Conservation (phyloP, 1,139 yeast genomes). For the Meyerozyma guilliermondii region DNA sequence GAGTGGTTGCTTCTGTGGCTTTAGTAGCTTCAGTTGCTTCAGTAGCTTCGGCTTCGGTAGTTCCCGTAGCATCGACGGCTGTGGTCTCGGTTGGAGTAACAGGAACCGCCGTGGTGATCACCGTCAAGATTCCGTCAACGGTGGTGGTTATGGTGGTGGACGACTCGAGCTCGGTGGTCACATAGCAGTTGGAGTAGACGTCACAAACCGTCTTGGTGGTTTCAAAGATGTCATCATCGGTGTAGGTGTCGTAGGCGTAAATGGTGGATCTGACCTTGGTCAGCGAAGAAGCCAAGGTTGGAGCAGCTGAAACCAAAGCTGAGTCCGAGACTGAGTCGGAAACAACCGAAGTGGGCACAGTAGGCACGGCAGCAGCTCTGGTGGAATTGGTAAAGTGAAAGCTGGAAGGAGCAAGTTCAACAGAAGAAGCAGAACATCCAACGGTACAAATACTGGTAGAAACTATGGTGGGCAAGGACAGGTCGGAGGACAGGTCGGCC, state of each 20-base stretch:
- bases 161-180: conserved; percentile 31
- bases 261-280: conserved; percentile 17
- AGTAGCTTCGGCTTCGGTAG: too few species aligned
- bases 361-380: conserved; percentile 4
- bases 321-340: too few species aligned
- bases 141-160: conserved; percentile 36
- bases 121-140: conserved; percentile 38
- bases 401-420: not conserved
- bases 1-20: too few species aligned
- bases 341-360: conserved; percentile 7
- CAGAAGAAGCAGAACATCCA: not conserved
- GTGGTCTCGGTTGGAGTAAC: not conserved
- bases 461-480: not conserved
- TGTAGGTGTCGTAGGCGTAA: conserved; percentile 27
- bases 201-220: conserved; percentile 35
- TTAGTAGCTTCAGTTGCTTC: too few species aligned
- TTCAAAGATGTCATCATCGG: conserved; percentile 17
- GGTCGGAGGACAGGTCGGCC: conserved; percentile 1
- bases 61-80: too few species aligned
- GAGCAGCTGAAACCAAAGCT: too few species aligned
- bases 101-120: conserved; percentile 23
- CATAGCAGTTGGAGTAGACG: conserved; percentile 23
- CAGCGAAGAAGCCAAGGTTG: conserved; percentile 2
- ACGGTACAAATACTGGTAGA: conserved; percentile 1
- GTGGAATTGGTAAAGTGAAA: not conserved